phyloP scores from a whole-genome alignment of 2,329 filamentous ascomycete species.

The Emericellopsis cladophorae region DNA sequence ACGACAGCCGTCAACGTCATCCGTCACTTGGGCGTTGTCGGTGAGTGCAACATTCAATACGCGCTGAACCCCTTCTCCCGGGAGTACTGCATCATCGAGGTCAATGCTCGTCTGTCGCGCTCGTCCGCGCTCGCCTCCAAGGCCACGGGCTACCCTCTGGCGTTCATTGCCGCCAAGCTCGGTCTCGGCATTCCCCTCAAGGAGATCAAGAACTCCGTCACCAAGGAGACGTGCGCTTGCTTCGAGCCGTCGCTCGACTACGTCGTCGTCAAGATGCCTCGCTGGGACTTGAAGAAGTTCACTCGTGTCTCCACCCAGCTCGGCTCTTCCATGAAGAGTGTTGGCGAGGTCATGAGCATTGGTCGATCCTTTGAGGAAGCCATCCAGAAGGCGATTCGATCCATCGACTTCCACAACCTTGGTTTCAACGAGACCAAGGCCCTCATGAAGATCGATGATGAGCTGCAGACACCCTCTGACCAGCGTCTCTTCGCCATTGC shows the following conservation, averaged over 20 bases:
- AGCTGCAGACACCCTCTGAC: constrained; percentile 93
- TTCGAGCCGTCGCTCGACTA: constrained; percentile 98
- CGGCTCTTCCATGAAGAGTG: constrained; percentile 98
- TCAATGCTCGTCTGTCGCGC: constrained; percentile 90
- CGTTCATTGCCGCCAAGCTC: constrained; percentile 93
- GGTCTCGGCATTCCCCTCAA: constrained; percentile 91
- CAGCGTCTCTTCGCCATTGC: constrained; percentile 95
- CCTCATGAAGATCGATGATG: constrained; percentile 89
- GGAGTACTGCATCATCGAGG: constrained; percentile 98
- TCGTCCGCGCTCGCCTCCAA: constrained; percentile 95
- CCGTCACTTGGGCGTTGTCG: constrained; percentile 89
- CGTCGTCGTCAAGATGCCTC: constrained; percentile 95
- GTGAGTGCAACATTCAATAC: constrained; percentile 98
- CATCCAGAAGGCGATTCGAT: constrained; percentile 93
- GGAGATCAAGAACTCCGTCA: constrained; percentile 93
- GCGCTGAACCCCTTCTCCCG: constrained; percentile 88
- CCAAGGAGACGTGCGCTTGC: constrained; percentile 89
- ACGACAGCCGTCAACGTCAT: constrained; percentile 97
- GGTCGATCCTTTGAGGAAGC: constrained; percentile 95
- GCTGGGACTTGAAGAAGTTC: constrained; percentile 99
- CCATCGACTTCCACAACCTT: constrained; percentile 89
- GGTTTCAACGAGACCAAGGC: constrained; percentile 88
- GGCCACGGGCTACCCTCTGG: constrained; percentile 89
- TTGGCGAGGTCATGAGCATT: constrained; percentile 98
- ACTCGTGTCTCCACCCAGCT: constrained; percentile 91